Evolutionary conservation across 345 rosid species (phyloP).

Genomic region (Raphanus sativus): DNA sequence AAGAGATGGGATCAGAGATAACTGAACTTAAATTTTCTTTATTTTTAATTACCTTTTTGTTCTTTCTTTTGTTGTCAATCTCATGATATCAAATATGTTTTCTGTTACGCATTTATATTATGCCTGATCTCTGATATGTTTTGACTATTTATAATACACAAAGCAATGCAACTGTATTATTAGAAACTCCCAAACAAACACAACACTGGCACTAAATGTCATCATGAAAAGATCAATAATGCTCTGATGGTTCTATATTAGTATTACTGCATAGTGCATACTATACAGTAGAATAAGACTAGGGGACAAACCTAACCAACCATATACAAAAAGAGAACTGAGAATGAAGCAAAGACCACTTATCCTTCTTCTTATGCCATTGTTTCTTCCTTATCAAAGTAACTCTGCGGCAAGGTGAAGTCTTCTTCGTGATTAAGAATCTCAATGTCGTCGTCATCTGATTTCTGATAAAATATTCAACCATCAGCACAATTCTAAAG

Average conservation of each 20-base stretch:
- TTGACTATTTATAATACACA: background rate
- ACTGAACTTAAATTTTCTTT: slow-evolving; percentile 14
- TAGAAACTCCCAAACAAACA: slow-evolving; percentile 1
- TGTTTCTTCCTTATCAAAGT: slow-evolving; percentile 76
- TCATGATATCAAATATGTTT: slow-evolving; percentile 19
- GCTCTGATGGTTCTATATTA: slow-evolving; percentile 8
- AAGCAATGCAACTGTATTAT: background rate
- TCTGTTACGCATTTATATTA: slow-evolving; percentile 13
- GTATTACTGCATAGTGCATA: slow-evolving; percentile 20
- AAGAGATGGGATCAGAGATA: slow-evolving; percentile 28
- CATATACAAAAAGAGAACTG: slow-evolving; percentile 15
- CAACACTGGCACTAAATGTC: background rate
- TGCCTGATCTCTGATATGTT: slow-evolving; percentile 17
- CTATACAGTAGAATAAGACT: background rate
- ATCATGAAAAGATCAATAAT: slow-evolving; percentile 5
- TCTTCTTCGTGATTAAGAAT: slow-evolving; percentile 87
- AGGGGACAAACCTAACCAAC: slow-evolving; percentile 9
- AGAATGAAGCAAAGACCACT: slow-evolving; percentile 8
- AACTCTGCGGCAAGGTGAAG: slow-evolving; percentile 80
- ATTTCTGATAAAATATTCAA: slow-evolving; percentile 52
- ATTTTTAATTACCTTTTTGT: background rate
- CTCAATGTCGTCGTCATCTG: slow-evolving; percentile 85
- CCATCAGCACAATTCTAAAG: background rate
- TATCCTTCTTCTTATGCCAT: slow-evolving; percentile 12
- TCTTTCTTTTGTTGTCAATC: slow-evolving; percentile 23